Base-by-base conservation (phyloP, 2,329 filamentous ascomycete genomes). In the Ascochyta rabiei region DNA sequence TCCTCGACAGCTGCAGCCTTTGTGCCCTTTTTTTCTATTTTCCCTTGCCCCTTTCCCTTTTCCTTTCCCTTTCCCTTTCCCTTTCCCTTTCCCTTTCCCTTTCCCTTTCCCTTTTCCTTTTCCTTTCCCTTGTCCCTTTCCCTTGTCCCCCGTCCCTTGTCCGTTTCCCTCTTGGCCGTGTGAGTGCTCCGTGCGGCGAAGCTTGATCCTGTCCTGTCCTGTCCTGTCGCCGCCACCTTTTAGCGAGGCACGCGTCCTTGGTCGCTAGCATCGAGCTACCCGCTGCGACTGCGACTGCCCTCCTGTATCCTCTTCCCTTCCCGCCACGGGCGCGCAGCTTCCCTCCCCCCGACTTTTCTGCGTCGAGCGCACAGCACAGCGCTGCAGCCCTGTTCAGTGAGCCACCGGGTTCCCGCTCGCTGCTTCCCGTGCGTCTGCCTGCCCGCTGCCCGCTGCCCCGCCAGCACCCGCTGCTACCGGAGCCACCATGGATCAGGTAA, bases 401-500 rank as follows among this genome's bases (percentile, higher is more conserved):
- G 18, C 34, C 30, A 10, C 35, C 12, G 39, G 8, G 9, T 23
- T 7, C 34, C 42, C 15, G 33, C 39, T 23, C 56, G 55, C 53
- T 58, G 54, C 58, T 61, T 46, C 46, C 34, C 60, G 44, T 46
- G n/a, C n/a, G n/a, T 50, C 53, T 9, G 8, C 26, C 10, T 9
- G 26, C 26, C 8, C 8, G 26, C 26, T 10, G 26, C 26, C 8
- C 8, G 6, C 50, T 58, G 23, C 39, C 56, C 57, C 49, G 53
- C 38, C 39, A 52, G 59, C 55, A 50, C 47, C 63, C 64, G 53
- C 59, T 48, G 37, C 53, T 59, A 55, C 62, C 45, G 53, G 57
- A 35, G 37, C 33, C 55, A 53, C 50, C 62, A 76, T 76, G 74
- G 73, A 76, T 46, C 74, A 75, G 67, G 74, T 75, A 75, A 70